Conservation (phyloP, 129 eudicot species). For the Pseudognaphalium luteoalbum region DNA sequence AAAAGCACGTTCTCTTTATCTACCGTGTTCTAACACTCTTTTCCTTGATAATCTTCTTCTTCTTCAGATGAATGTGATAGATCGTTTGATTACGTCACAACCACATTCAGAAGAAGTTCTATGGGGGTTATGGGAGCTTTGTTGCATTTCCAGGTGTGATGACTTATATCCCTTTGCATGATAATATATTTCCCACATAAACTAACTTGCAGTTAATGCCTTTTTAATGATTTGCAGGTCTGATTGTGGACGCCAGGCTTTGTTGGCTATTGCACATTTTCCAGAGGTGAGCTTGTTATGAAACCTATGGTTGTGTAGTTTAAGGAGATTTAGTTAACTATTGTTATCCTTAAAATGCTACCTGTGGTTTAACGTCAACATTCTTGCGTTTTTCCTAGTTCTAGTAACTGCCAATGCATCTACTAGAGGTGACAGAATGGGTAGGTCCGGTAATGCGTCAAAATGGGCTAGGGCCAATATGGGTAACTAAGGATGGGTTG, state of each 20-base stretch:
- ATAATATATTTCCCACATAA: conserved; percentile 10
- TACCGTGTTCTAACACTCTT: conserved; percentile 22
- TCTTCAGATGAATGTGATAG: conserved; percentile 70
- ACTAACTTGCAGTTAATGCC: conserved; percentile 20
- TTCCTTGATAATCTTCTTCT: conserved; percentile 10
- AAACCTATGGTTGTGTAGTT: conserved; percentile 18
- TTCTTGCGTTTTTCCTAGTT: not conserved
- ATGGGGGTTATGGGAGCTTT: conserved; percentile 88
- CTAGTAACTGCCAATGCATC: not conserved
- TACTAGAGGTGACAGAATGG: not conserved
- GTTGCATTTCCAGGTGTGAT: conserved; percentile 78
- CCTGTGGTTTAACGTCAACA: not conserved
- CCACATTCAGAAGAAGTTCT: conserved; percentile 70
- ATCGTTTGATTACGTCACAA: conserved; percentile 56
- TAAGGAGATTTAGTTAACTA: conserved; percentile 8
- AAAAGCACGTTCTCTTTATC: not conserved
- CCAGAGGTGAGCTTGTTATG: conserved; percentile 63
- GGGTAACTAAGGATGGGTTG: not conserved
- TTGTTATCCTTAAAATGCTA: not conserved
- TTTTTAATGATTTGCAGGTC: conserved; percentile 51
- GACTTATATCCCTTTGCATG: conserved; percentile 13
- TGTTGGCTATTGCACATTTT: conserved; percentile 76
- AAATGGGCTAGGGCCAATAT: not conserved
- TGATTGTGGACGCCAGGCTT: conserved; percentile 92
- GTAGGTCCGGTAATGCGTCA: not conserved